Evolutionary conservation across 805 yeast species (phyloP), one percentile per base, ranked within the genome.

Genomic region (Candida pseudoglaebosa): DNA sequence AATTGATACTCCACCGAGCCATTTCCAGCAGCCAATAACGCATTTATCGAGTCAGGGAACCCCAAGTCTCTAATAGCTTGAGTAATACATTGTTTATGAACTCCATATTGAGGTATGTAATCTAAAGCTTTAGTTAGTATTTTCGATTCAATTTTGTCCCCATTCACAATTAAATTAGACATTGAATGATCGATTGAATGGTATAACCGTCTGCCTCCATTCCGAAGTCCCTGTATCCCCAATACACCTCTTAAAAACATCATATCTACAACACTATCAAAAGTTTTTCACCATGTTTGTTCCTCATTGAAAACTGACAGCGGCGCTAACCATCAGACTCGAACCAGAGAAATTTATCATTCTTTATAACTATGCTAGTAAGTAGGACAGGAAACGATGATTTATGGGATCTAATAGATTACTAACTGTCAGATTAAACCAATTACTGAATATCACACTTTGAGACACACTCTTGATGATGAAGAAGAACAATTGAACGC

Each of bases 1-100:
- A 77, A 72, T 56, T 70, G 75, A 36, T 80, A 73, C 43, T 84
- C 71, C 38, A 78, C 78, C 28, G 70, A 62, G 8, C 66, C 59
- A 28, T 54, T 46, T 4, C 57, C 51, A 21, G 66, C 56, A 3
- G 67, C 55, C 28, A 75, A 62, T 1, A 68, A 56, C 2, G 70
- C 62, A 32, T 58, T 64, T 9, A 73, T 70, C 42, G 53, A 75
- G 62, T 82, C 87, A 34, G 75, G 65, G 49, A 73, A 73, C 4
- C 74, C 71, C 46, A 67, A 56, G 24, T 67, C 61, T 30, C 80
- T 63, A 12, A 75, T 67, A 13, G 81, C 78, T 29, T 65, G 59
- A 3, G 70, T 61, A 3, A 82, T 61, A 24, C 83, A 72, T 34
- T 52, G 56, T 15, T 64, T 58, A 16, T 62, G 52, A 57, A 81